A percentile compares a stretch with the other conserved stretches of the same genome.
These are phyloP conservation scores for Diplodia sapinea DNA, from an alignment of 2,329 filamentous ascomycete genomes.

Conservation along the genomic window DNA sequence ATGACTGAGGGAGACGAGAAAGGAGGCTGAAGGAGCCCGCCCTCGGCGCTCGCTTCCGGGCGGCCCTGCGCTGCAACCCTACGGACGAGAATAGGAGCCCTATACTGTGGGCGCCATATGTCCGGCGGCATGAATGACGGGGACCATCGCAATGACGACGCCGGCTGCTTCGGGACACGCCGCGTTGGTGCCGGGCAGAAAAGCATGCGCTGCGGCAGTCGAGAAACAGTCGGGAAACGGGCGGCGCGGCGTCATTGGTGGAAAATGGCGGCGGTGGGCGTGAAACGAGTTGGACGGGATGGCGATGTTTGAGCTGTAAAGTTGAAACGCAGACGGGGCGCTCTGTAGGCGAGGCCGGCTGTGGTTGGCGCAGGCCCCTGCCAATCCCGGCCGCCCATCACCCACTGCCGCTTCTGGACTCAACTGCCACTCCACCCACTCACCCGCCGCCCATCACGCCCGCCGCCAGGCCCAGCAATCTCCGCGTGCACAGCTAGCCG, in stretches of 20 bases:
- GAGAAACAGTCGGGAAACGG: background rate
- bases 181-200: background rate
- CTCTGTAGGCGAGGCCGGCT: slow-evolving; percentile 11
- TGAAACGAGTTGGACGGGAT: slow-evolving; percentile 15
- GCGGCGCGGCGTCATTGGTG: slow-evolving; percentile 12
- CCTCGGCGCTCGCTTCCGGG: background rate
- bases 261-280: slow-evolving; percentile 10
- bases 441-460: background rate
- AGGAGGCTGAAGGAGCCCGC: slow-evolving; percentile 22
- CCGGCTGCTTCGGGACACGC: background rate
- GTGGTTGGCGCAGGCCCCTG: slow-evolving; percentile 10
- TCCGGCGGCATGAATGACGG: background rate
- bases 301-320: slow-evolving; percentile 25
- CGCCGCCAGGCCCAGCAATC: slow-evolving; percentile 9
- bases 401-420: slow-evolving; percentile 21
- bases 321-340: slow-evolving; percentile 24
- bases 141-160: background rate
- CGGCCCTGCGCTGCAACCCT: background rate
- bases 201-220: background rate
- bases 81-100: slow-evolving; percentile 6
- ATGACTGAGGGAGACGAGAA: slow-evolving; percentile 21
- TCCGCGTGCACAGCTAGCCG: slow-evolving; percentile 28
- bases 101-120: slow-evolving; percentile 10
- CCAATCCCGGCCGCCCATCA: slow-evolving; percentile 19
- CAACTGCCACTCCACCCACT: background rate